Conservation (phyloP, 441 rosid genomes). For the Mallotus repandus region DNA sequence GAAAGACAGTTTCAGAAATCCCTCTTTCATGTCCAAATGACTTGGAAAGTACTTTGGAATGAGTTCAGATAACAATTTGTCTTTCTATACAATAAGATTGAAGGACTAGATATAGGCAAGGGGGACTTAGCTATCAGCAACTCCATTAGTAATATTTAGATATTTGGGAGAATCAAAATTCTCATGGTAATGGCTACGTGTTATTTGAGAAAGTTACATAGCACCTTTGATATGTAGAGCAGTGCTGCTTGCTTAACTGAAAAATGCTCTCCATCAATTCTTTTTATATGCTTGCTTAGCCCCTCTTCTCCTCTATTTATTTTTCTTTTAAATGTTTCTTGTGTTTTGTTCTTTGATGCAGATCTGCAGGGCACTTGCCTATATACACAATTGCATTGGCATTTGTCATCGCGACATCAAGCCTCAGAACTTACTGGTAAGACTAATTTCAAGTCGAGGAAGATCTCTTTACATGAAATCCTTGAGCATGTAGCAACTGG, state of each 20-base stretch:
- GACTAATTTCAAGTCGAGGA: constrained; percentile 21
- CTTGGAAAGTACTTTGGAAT: background rate
- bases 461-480: constrained; percentile 9
- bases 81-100: background rate
- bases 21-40: background rate
- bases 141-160: background rate
- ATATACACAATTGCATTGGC: constrained; percentile 82
- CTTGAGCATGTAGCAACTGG: background rate
- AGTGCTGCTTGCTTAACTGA: background rate
- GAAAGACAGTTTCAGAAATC: background rate
- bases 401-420: constrained; percentile 98
- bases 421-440: constrained; percentile 95
- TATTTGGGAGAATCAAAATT: background rate
- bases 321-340: background rate
- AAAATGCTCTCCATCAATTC: background rate
- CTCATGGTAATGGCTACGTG: background rate
- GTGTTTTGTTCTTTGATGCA: constrained; percentile 39
- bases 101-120: background rate
- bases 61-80: background rate
- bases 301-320: background rate
- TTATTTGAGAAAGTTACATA: background rate
- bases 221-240: background rate
- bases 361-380: constrained; percentile 98
- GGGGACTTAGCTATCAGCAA: background rate
- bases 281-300: too few relatives aligned